Conservation (phyloP, 192 early-diverging fungal genomes). For the Coemansia sp. region DNA sequence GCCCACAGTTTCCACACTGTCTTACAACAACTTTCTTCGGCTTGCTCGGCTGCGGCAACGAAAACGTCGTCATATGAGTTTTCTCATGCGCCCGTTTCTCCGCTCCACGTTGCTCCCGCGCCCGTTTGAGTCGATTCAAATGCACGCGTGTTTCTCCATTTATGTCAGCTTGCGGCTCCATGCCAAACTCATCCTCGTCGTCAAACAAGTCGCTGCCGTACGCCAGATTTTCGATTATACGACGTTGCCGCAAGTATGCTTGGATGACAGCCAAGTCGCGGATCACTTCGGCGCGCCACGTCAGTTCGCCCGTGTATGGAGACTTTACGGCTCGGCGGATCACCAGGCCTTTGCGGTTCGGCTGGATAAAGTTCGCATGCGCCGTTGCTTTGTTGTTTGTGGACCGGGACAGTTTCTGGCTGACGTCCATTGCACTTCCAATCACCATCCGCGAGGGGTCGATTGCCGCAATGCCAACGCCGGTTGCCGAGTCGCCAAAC, state of each 20-base stretch:
- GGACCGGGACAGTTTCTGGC: conserved; percentile 23
- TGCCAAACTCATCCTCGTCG: conserved; percentile 16
- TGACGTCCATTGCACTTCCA: conserved; percentile 41
- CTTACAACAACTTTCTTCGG: conserved; percentile 68
- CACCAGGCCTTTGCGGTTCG: conserved; percentile 42
- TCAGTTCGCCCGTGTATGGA: conserved; percentile 62
- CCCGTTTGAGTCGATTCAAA: conserved; percentile 63
- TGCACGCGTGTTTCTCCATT: conserved; percentile 60
- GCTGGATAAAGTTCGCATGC: conserved; percentile 48
- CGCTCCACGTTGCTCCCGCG: conserved; percentile 58
- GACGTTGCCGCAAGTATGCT: conserved; percentile 83
- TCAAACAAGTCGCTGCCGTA: conserved; percentile 13
- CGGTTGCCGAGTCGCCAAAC: conserved; percentile 43
- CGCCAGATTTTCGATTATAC: conserved; percentile 69
- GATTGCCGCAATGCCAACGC: conserved; percentile 15
- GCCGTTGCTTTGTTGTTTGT: conserved; percentile 12
- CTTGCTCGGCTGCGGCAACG: conserved; percentile 54
- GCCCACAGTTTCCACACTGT: conserved; percentile 77
- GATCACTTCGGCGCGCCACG: conserved; percentile 79
- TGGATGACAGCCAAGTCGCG: conserved; percentile 83
- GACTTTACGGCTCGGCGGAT: conserved; percentile 46
- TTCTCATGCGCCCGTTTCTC: conserved; percentile 32
- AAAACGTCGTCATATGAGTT: conserved; percentile 56
- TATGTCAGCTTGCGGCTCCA: conserved; percentile 16
- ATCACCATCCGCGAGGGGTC: conserved; percentile 19